Base-by-base conservation (phyloP, 2,329 filamentous ascomycete species). In the Talaromyces sp. region DNA sequence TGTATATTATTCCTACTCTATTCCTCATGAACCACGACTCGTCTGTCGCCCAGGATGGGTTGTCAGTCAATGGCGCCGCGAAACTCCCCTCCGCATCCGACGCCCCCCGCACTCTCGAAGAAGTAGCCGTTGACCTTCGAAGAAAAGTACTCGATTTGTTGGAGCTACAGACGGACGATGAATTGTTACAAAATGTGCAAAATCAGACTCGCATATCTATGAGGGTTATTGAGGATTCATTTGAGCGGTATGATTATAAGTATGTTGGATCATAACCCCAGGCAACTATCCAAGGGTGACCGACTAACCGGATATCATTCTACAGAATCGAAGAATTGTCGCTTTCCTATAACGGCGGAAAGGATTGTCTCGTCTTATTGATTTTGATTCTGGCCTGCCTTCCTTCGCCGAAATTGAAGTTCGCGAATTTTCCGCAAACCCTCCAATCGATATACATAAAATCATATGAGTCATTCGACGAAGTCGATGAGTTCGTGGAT, bases 261-360 rank as follows among this genome's bases (percentile, higher is more conserved):
- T 67, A 66, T 22, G 66, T 65, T 27, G 56, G 9, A 14, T 16
- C 24, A 59, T 31, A 24, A 41, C 41, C 33, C 33, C 1, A 16
- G 27, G n/a, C 47, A 24, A 31, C n/a, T n/a, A 7, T 39, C 5
- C 14, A 13, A 45, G 27, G 16, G 33, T 57, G 41, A 59, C 27
- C 8, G 56, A 27, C 39, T 50, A 27, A 59, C 22, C 19, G 56
- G 24, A 24, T 39, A 27, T 24, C 9, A 19, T 37, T 6, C 5
- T n/a, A 35, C 60, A 67, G 66, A 47, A 50, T 57, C 43, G 61
- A 67, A 57, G 60, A 67, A 35, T 33, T 67, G 13, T 59, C 66
- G 33, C 60, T 67, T 3, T 67, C 64, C 24, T 67, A 67, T 54
- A 67, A 67, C 41, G 66, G 66, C 56, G 66, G 66, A 5, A 66